A percentile compares a stretch with the other conserved stretches of the same genome.
Evolutionary conservation across 441 rosid species (phyloP).

Genomic region (Populus hybrid): DNA sequence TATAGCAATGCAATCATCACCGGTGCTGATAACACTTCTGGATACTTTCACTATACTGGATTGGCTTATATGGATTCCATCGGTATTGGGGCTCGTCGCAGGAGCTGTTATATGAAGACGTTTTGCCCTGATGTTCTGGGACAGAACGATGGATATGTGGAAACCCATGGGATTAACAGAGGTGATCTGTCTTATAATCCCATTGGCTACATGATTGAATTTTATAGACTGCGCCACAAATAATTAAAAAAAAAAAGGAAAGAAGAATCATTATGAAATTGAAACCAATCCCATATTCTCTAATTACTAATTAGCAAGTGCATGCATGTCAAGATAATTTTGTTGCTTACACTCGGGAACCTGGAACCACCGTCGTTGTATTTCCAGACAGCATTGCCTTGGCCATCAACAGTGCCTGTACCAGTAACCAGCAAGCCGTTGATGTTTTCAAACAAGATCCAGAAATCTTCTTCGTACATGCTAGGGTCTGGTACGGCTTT

Average conservation of each 20-base stretch:
- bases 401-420: conserved; percentile 50
- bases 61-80: conserved; percentile 60
- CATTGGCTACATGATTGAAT: conserved; percentile 31
- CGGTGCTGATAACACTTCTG: conserved; percentile 22
- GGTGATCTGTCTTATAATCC: conserved; percentile 27
- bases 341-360: conserved; percentile 49
- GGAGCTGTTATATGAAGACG: conserved; percentile 40
- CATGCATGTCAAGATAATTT: not conserved
- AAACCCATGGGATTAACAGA: conserved; percentile 63
- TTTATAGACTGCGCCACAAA: conserved; percentile 35
- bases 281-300: no score
- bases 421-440: conserved; percentile 44
- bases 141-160: conserved; percentile 46
- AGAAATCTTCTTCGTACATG: conserved; percentile 31
- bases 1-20: conserved; percentile 62
- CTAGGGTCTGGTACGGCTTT: conserved; percentile 36
- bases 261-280: not conserved
- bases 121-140: conserved; percentile 29
- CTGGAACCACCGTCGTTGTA: conserved; percentile 21
- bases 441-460: conserved; percentile 42
- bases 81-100: conserved; percentile 56
- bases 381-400: conserved; percentile 47
- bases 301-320: not conserved
- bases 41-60: conserved; percentile 37
- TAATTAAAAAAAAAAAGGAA: not conserved